Base-by-base conservation (phyloP, 495 filamentous ascomycete species). In the Jackrogersella multiformis region DNA sequence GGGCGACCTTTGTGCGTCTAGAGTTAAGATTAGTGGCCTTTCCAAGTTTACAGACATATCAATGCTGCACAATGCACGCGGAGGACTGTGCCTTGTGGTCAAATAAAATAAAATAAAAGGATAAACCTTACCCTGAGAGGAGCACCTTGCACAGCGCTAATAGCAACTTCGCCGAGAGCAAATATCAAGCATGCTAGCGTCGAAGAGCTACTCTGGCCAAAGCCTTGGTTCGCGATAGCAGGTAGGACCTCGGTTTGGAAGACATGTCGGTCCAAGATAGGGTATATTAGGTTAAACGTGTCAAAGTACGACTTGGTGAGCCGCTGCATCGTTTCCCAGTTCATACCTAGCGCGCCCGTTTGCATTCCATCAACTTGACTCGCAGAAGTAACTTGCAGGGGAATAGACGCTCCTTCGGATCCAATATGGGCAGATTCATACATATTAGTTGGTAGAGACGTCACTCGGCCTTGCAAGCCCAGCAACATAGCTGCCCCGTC, bases 131-230 rank as follows among this genome's bases (percentile, higher is more conserved):
- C 61, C 16, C 75, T 73, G 46, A 87, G 64, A 2, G 83, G 82
- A 9, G 67, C 64, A 1, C 81, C 83, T 8, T 78, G 77, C 13
- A 76, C 73, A 4, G 78, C 84, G 24, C 80, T 81, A 24, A 85
- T 71, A 3, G 86, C 83, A 18, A 86, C 74, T 55, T 86, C 79
- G 9, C 85, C 86, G 20, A 87, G 76, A 2, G 86, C 82, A 54
- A 87, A 83, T 23, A 88, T 81, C 4, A 87, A 73, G n/a, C 86
- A 78, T 8, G 82, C 82, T 23, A 87, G 74, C 6, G 86, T 82
- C 3, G 81, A 84, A 26, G 75, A 69, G 5, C 69, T 75, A 56
- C 80, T 78, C 16, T 81, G 78, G 69, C 82, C 73, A 69, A 87
- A 84, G 0, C 86, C 85, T 18, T 80, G 73, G 35, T 75, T 77